Evolutionary conservation across 192 early-diverging fungal genomes (phyloP).

Genomic region (Dissophora ornata): DNA sequence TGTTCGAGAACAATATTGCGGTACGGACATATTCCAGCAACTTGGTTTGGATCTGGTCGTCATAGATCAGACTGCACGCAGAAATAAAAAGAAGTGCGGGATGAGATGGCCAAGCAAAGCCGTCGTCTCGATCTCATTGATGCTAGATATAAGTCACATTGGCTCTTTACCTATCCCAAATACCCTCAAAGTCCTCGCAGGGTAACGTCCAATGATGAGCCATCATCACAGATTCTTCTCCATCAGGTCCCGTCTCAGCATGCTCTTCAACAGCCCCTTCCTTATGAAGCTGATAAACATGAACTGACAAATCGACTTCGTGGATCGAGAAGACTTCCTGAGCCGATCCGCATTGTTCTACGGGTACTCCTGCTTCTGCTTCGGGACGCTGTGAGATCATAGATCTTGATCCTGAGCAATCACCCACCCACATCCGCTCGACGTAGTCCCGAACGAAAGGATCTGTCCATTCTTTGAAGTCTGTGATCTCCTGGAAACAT

Average conservation of each 20-base stretch:
- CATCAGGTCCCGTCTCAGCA: slow-evolving; percentile 12
- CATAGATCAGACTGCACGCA: slow-evolving; percentile 64
- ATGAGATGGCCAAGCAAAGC: too few relatives aligned
- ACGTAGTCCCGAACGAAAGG: slow-evolving; percentile 16
- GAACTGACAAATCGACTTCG: slow-evolving; percentile 36
- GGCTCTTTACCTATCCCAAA: slow-evolving; percentile 64
- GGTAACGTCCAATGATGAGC: slow-evolving; percentile 63
- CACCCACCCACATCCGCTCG: slow-evolving; percentile 27
- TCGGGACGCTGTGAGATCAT: not conserved
- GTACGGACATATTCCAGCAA: slow-evolving; percentile 73
- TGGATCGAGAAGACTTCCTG: not conserved
- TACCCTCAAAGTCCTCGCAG: slow-evolving; percentile 55
- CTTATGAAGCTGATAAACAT: slow-evolving; percentile 59
- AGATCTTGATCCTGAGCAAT: slow-evolving; percentile 17
- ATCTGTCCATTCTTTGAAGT: not conserved
- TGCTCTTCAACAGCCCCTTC: slow-evolving; percentile 63
- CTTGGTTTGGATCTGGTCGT: slow-evolving; percentile 61
- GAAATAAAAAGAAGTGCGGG: not conserved
- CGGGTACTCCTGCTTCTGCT: not conserved
- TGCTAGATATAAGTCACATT: not conserved
- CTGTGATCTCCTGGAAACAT: slow-evolving; percentile 20
- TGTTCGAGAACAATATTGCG: slow-evolving; percentile 71
- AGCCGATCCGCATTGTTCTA: not conserved
- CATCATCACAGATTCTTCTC: slow-evolving; percentile 59
- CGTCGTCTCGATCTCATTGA: too few relatives aligned